Evolutionary conservation across 768 basidiomycete species (phyloP).

Genomic region (Phylloporus scabripes): DNA sequence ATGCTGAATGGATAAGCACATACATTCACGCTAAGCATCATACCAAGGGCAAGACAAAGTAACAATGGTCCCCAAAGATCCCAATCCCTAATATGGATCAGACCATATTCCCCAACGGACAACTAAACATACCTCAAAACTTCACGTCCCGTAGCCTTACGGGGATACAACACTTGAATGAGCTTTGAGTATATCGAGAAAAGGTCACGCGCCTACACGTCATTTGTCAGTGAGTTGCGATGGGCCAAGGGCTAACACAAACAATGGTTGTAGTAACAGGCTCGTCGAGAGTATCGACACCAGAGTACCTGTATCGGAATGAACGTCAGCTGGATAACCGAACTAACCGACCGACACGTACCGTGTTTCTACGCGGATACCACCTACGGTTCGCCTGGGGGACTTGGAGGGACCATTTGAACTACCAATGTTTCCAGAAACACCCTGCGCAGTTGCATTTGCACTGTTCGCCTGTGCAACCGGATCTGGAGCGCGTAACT

Average conservation of each 20-base stretch:
- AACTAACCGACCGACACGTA: slow-evolving; percentile 29
- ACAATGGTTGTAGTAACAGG: slow-evolving; percentile 88
- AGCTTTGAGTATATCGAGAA: slow-evolving; percentile 89
- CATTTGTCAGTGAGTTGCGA: slow-evolving; percentile 6
- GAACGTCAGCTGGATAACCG: not conserved
- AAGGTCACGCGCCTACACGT: slow-evolving; percentile 73
- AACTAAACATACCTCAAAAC: slow-evolving; percentile 56
- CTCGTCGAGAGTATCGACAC: slow-evolving; percentile 86
- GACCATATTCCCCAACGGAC: not conserved
- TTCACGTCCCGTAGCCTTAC: slow-evolving; percentile 67
- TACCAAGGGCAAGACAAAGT: slow-evolving; percentile 70
- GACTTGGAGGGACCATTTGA: slow-evolving; percentile 38
- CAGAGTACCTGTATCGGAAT: slow-evolving; percentile 51
- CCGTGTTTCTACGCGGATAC: slow-evolving; percentile 86
- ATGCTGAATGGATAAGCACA: slow-evolving; percentile 14
- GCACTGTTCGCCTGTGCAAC: slow-evolving; percentile 39
- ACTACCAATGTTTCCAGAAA: slow-evolving; percentile 73
- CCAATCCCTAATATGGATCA: slow-evolving; percentile 69
- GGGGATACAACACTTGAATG: slow-evolving; percentile 89
- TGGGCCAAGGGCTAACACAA: slow-evolving; percentile 27
- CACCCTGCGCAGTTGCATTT: slow-evolving; percentile 29
- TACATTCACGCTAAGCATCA: slow-evolving; percentile 84
- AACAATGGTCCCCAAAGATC: slow-evolving; percentile 96
- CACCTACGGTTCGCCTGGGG: slow-evolving; percentile 68
- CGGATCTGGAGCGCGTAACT: slow-evolving; percentile 56